Conservation (phyloP, 345 rosid species). For the Aegle marmelos region DNA sequence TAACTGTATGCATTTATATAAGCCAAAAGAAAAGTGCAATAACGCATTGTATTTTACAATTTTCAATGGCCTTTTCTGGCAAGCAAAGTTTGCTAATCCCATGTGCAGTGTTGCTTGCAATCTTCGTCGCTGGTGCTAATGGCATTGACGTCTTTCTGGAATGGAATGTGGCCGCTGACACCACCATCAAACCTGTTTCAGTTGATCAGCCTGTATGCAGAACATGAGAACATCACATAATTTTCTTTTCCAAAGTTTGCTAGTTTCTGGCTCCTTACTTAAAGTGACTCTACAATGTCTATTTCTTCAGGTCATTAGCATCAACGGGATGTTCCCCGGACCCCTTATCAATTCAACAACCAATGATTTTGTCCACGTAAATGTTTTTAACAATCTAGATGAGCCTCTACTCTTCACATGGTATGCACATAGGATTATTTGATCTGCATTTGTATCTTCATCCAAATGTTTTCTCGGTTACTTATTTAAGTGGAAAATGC, state of each 20-base stretch:
- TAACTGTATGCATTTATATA: not conserved
- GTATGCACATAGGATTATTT: constrained; percentile 16
- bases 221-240: not conserved
- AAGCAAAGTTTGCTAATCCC: constrained; percentile 1
- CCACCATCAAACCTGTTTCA: constrained; percentile 21
- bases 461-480: not conserved
- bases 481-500: not conserved
- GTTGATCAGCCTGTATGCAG: constrained; percentile 34
- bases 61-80: constrained; percentile 26
- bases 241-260: not conserved
- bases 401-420: constrained; percentile 73
- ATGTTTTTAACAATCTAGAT: constrained; percentile 49
- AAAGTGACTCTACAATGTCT: not conserved
- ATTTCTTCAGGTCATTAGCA: constrained; percentile 42
- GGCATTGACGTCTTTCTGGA: constrained; percentile 38
- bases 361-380: constrained; percentile 42
- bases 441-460: not conserved
- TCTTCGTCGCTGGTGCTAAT: not conserved
- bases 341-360: constrained; percentile 58
- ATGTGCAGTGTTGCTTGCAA: constrained; percentile 12
- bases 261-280: not conserved
- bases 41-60: not conserved
- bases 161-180: constrained; percentile 41
- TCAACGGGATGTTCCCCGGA: constrained; percentile 68
- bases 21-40: not conserved